These are phyloP conservation scores for Macadamia tetraphylla DNA, from an alignment of 164 flowering plant genomes.

Conservation along the genomic window DNA sequence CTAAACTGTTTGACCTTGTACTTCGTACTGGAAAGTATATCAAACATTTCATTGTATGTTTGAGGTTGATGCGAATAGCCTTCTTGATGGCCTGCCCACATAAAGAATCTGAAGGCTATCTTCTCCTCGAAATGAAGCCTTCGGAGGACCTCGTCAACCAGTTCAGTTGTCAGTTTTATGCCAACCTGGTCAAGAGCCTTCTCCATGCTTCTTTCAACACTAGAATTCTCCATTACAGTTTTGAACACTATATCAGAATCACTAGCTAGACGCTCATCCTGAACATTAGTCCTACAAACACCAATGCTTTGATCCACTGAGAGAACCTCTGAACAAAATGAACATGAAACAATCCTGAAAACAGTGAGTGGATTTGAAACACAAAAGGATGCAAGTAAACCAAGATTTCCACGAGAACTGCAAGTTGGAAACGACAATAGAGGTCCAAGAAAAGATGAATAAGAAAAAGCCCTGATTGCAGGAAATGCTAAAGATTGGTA, in stretches of 20 bases:
- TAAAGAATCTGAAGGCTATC: constrained; percentile 76
- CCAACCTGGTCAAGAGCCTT: constrained; percentile 46
- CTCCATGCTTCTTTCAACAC: constrained; percentile 46
- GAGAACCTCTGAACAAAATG: constrained; percentile 7
- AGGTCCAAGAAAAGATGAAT: not conserved
- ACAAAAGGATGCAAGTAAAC: not conserved
- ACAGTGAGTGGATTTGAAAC: not conserved
- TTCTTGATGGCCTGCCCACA: constrained; percentile 74
- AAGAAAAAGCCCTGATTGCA: not conserved
- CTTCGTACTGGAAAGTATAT: constrained; percentile 69
- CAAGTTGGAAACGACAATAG: not conserved
- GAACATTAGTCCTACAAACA: not conserved
- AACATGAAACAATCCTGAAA: not conserved
- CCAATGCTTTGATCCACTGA: not conserved
- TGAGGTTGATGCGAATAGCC: constrained; percentile 51
- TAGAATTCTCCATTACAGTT: constrained; percentile 32
- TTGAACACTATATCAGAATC: constrained; percentile 40
- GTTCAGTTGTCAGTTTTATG: constrained; percentile 38
- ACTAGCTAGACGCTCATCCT: not conserved
- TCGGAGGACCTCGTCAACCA: constrained; percentile 50
- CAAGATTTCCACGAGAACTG: not conserved
- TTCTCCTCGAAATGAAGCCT: constrained; percentile 75
- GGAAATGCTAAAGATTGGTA: not conserved
- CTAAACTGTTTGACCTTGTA: constrained; percentile 79
- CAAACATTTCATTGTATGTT: constrained; percentile 71